Conservation (phyloP, 1,284 basidiomycete species). For the Sporisorium exsertum region DNA sequence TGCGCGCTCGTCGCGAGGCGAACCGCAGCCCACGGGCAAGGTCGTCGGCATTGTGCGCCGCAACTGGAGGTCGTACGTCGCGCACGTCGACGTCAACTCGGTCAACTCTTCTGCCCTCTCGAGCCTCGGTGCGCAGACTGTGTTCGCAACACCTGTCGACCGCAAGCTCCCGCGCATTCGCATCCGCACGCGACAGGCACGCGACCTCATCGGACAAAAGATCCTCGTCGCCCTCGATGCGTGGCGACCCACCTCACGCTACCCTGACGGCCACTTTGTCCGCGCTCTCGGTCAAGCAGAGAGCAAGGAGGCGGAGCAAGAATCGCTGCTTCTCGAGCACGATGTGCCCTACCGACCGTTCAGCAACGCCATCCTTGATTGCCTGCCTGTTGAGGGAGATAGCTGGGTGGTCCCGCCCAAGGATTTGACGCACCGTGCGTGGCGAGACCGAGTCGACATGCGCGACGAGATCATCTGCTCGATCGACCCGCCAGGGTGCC, state of each 20-base stretch:
- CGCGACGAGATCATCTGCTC: constrained; percentile 89
- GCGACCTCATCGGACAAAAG: constrained; percentile 88
- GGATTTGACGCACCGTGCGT: constrained; percentile 73
- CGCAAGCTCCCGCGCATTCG: constrained; percentile 92
- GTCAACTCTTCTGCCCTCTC: constrained; percentile 79
- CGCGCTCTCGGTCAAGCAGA: constrained; percentile 90
- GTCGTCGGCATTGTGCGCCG: constrained; percentile 93
- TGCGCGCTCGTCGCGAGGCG: constrained; percentile 71
- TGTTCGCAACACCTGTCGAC: constrained; percentile 94
- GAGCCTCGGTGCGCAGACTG: constrained; percentile 87
- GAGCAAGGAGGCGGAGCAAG: constrained; percentile 95
- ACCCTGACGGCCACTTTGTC: constrained; percentile 98
- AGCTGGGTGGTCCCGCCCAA: constrained; percentile 92
- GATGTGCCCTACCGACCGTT: constrained; percentile 97
- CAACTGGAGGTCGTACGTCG: constrained; percentile 93
- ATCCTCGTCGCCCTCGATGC: constrained; percentile 94
- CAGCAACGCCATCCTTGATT: constrained; percentile 91
- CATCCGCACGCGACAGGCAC: constrained; percentile 92
- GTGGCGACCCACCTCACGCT: constrained; percentile 87
- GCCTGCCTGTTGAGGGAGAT: constrained; percentile 90
- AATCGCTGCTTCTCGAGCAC: constrained; percentile 92
- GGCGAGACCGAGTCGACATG: constrained; percentile 90
- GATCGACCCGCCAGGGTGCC: constrained; percentile 96
- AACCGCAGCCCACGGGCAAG: constrained; percentile 88
- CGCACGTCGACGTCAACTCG: constrained; percentile 91